Evolutionary conservation across 257 asterid species (phyloP), one percentile per base, ranked within the genome.

Genomic region (Salvia splendens): DNA sequence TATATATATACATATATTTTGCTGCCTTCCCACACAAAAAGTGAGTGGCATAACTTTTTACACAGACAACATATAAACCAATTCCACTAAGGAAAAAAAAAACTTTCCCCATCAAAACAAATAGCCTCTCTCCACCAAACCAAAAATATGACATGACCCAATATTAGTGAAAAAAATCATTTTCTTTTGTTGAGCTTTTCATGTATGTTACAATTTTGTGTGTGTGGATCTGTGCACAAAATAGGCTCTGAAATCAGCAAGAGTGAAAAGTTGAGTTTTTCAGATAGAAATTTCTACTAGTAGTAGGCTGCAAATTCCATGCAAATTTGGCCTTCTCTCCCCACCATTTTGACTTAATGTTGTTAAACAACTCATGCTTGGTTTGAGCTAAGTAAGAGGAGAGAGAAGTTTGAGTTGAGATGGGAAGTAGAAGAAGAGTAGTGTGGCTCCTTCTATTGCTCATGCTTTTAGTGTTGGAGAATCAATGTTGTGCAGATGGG

Each of bases 221-320:
- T 78, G 62, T 75, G 79, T 69, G 65, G 62, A 76, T 72, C 79
- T 81, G 81, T 80, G 81, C 78, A 79, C 78, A 75, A 79, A 12
- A 70, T 78, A 59, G 84, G 88, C 86, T 82, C 89, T 81, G 84
- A 81, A 83, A 67, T 76, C 85, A 53, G 85, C 41, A 80, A 69
- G 66, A 67, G 51, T n/a, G 56, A 59, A 53, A 77, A 68, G 73
- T 72, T 72, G 68, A 69, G 55, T 60, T 12, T n/a, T 6, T 12
- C 54, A 36, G 45, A 60, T 24, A 61, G 77, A 72, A 40, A 48
- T 53, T 55, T 33, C 72, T 57, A 77, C 52, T 28, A 71, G 35
- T 53, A 75, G 73, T 62, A 63, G 73, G 81, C 84, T 75, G 79
- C 87, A 84, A 82, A 67, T 77, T 64, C 86, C 74, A 82, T 80